phyloP scores from a whole-genome alignment of 805 yeast genomes.

The Ogataea siamensis region DNA sequence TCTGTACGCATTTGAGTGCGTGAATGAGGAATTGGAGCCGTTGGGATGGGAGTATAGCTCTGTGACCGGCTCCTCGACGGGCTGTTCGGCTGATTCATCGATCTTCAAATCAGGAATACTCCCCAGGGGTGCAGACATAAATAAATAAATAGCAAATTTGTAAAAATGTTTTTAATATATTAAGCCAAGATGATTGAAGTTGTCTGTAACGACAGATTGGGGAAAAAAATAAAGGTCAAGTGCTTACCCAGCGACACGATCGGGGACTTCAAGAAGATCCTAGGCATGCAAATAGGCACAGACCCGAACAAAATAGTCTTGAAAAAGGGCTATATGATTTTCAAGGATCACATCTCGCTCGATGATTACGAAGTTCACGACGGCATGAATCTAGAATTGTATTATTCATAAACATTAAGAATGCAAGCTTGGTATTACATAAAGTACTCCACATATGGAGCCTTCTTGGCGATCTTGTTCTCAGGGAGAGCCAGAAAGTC shows the following conservation, averaged over 20 bases:
- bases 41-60: conserved; percentile 19
- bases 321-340: conserved; percentile 81
- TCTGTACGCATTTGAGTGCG: conserved; percentile 8
- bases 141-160: neutral
- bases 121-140: conserved; percentile 7
- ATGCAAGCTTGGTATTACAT: conserved; percentile 27
- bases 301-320: conserved; percentile 62
- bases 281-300: conserved; percentile 82
- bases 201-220: conserved; percentile 73
- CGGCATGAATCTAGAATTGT: conserved; percentile 83
- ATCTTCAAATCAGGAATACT: conserved; percentile 5
- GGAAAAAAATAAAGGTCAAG: conserved; percentile 83
- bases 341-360: conserved; percentile 84
- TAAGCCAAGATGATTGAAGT: conserved; percentile 62
- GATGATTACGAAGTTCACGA: conserved; percentile 96
- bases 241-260: conserved; percentile 82
- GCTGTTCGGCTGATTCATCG: conserved; percentile 1
- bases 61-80: conserved; percentile 2
- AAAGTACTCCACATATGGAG: conserved; percentile 42
- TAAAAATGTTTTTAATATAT: neutral
- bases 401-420: conserved; percentile 48
- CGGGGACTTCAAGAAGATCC: conserved; percentile 84
- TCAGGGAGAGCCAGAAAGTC: conserved; percentile 18
- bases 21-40: conserved; percentile 22
- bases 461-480: conserved; percentile 30